These are phyloP conservation scores for Eustoma russellianum DNA, from an alignment of 257 asterid genomes.

Conservation along the genomic window DNA sequence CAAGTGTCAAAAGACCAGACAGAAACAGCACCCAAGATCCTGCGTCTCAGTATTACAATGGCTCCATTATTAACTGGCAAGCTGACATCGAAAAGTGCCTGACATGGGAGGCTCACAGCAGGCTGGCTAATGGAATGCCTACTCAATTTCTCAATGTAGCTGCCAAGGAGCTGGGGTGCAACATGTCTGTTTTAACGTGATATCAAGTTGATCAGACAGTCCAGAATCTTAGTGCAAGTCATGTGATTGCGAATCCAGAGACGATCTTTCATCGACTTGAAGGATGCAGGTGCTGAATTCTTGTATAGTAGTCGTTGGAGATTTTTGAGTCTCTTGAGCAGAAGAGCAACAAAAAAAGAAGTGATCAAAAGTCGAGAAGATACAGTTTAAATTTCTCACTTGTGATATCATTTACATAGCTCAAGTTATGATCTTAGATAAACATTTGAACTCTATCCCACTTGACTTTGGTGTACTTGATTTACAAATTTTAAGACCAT, in stretches of 20 bases:
- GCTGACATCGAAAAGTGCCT: conserved; percentile 70
- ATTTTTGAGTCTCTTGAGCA: too few relatives aligned
- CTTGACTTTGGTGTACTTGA: too few relatives aligned
- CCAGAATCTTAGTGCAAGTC: conserved; percentile 9
- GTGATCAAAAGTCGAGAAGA: too few relatives aligned
- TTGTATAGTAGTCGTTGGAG: not conserved
- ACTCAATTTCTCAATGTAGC: conserved; percentile 56
- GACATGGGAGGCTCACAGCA: conserved; percentile 93
- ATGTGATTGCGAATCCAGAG: conserved; percentile 1
- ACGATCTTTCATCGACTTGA: conserved; percentile 4
- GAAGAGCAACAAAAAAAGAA: too few relatives aligned
- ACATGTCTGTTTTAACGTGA: conserved; percentile 38
- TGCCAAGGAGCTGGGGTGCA: conserved; percentile 86
- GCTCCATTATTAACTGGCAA: conserved; percentile 54
- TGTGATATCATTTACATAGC: too few relatives aligned
- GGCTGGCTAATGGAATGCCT: conserved; percentile 65
- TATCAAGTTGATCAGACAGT: conserved; percentile 5
- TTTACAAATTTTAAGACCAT: too few relatives aligned
- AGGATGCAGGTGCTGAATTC: conserved; percentile 5
- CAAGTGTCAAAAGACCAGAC: conserved; percentile 26
- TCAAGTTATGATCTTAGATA: too few relatives aligned
- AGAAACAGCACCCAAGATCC: conserved; percentile 30
- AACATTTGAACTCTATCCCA: too few relatives aligned
- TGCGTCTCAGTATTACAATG: conserved; percentile 44
- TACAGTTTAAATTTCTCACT: too few relatives aligned